These are phyloP conservation scores for Nakaseomyces nivariensis DNA, from an alignment of 1,139 yeast genomes.

Conservation along the genomic window DNA sequence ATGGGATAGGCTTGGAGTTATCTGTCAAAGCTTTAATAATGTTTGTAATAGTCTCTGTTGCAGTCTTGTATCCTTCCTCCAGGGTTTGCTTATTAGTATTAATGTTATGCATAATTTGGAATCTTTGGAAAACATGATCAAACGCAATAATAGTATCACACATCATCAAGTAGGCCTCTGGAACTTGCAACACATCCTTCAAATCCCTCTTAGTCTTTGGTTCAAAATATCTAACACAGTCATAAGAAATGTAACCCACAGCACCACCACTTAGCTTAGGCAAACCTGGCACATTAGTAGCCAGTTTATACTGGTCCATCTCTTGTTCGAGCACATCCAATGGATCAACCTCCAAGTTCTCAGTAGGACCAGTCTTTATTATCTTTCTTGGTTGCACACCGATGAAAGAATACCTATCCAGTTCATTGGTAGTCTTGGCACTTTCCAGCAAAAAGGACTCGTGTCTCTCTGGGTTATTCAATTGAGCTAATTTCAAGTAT, in stretches of 20 bases:
- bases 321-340: conserved; percentile 64
- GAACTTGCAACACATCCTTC: conserved; percentile 70
- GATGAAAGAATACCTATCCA: conserved; percentile 83
- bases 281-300: conserved; percentile 60
- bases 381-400: conserved; percentile 77
- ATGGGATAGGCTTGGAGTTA: conserved; percentile 33
- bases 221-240: conserved; percentile 91
- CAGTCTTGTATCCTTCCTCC: conserved; percentile 44
- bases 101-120: conserved; percentile 80
- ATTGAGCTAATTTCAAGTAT: conserved; percentile 67
- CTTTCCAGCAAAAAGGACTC: conserved; percentile 82
- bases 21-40: conserved; percentile 40
- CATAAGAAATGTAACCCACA: conserved; percentile 88
- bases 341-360: conserved; percentile 66
- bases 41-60: conserved; percentile 46
- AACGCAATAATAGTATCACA: conserved; percentile 84
- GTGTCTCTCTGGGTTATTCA: conserved; percentile 48
- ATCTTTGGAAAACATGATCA: conserved; percentile 87
- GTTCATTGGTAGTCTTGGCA: conserved; percentile 78
- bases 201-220: conserved; percentile 70
- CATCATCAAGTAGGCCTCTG: conserved; percentile 87
- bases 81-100: conserved; percentile 35
- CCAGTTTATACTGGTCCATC: conserved; percentile 52
- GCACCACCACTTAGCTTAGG: conserved; percentile 94
- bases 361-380: conserved; percentile 66